Base-by-base conservation (phyloP, 371 early-diverging fungal species). In the Mortierella sp. region DNA sequence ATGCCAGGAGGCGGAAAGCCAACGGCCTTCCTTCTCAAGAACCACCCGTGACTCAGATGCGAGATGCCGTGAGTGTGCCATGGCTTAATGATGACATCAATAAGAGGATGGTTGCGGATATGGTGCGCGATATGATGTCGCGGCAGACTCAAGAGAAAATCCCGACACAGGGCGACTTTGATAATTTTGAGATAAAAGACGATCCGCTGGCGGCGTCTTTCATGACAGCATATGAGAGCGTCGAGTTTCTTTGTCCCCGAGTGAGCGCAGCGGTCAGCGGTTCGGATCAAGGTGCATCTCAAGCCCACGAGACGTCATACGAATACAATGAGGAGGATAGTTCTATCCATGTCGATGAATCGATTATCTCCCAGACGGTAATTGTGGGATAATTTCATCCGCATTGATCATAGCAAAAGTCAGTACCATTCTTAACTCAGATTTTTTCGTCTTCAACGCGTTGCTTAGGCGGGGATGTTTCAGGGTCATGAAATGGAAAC, bases 1-100 rank as follows among this genome's bases (percentile, higher is more conserved):
- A 85, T 59, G 79, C 78, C 28, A 42, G 49, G 12, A 60, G 85
- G 15, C 66, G 85, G 24, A 51, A 56, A 24, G 56, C 59, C 6
- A 68, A 60, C 21, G 73, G 75, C 6, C 57, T 84, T 12, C 71
- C 66, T 1, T 58, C 60, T n/a, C 70, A 76, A 21, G 63, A 69
- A 17, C 53, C 55, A 19, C 64, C 63, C 8, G 65, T 63, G 52
- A 68, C 71, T 6, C 70, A 79, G 42, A 49, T 64, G n/a, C 59
- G 76, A 0, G 65, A 70, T 37, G 31, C 52, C 3, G 70, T 57
- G 26, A 50, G 49, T 9, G 21, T 76, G 15, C 76, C 70, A 6
- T 76, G 76, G 76, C 49, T 64, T 41, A 76, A 76, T 21, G 50
- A 76, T 23, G 76, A 76, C 23, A 3, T 52, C 19, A 56, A 64